Evolutionary conservation across 228 moss, liverwort and hornwort species (phyloP).

Genomic region (Sphagnum magellanicum): DNA sequence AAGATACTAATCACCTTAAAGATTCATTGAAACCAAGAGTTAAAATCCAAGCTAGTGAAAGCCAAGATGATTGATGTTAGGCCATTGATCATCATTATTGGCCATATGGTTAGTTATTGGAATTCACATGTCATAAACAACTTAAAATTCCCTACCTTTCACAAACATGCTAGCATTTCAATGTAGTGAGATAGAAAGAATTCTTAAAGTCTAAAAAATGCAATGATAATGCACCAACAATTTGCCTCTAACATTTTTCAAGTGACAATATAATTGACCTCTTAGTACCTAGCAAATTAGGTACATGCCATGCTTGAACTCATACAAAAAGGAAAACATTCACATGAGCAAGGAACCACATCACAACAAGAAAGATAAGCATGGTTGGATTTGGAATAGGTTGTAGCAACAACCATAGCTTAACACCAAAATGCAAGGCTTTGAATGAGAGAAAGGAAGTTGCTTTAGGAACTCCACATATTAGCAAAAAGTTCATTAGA

Average conservation of each 20-base stretch:
- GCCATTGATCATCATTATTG: conserved; percentile 63
- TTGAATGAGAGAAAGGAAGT: conserved; percentile 64
- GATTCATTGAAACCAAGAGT: conserved; percentile 37
- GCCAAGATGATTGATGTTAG: conserved; percentile 48
- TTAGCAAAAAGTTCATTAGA: conserved; percentile 66
- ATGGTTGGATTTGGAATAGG: conserved; percentile 24
- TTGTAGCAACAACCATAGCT: conserved; percentile 50
- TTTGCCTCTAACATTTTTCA: too few relatives aligned
- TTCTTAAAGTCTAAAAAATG: too few relatives aligned
- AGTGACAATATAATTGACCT: too few relatives aligned
- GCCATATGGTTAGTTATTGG: conserved; percentile 50
- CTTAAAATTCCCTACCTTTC: conserved; percentile 60
- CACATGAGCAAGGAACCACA: conserved; percentile 79
- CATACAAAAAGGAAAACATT: not conserved
- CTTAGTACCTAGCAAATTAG: too few relatives aligned
- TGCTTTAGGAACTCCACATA: conserved; percentile 86
- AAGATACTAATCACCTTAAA: conserved; percentile 38
- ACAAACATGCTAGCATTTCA: too few relatives aligned
- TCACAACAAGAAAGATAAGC: conserved; percentile 50
- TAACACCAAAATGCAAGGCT: conserved; percentile 59
- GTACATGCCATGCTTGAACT: too few relatives aligned
- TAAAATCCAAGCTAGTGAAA: conserved; percentile 34
- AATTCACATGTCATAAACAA: conserved; percentile 58
- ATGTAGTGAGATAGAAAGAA: too few relatives aligned
- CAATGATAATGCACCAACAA: too few relatives aligned